Evolutionary conservation across 1,139 yeast genomes (phyloP), one percentile per base, ranked within the genome.

Genomic region (Trichomonascaceae sp.): DNA sequence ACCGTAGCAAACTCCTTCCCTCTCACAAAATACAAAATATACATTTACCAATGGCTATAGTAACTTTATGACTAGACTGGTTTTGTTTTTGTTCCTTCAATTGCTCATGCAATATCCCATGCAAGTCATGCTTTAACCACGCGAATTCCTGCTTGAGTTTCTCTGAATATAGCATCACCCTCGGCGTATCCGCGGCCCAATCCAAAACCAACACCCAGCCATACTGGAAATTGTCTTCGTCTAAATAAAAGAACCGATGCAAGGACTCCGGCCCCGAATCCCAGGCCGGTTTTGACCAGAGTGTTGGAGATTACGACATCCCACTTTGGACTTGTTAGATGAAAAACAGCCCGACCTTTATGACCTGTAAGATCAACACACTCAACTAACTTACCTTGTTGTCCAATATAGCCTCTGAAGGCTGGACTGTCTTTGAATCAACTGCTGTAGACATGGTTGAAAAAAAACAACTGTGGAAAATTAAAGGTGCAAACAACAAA

Each of bases 181-280:
- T 93, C 99, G 60, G 98, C 83, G 73, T 90, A 93, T 53, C 96
- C 96, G 76, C 97, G 86, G 62, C 99, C 99, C 59, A 91, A 80
- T 61, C 99, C 99, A 66, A 93, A 91, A 45, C 98, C 99, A 62
- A 89, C 75, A 61, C 98, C 98, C 58, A 91, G 74, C 96, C 97
- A 91, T 49, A 91, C 97, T 54, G 98, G 98, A 82, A 89, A 93
- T 5, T 96, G 80, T 74, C 98, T 85, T 79, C 98, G 88, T 72
- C 80, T 87, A 78, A 93, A 93, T 54, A 93, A 74, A 59, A 95
- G 74, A 50, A 91, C 95, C n/a, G 96, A 88, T 43, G 95, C 87
- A 57, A 91, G 80, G 48, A 95, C 96, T 73, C 99, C 99, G 51
- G 87, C 95, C 59, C 98, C 98, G 62, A 95, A 85, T 53, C 99